phyloP scores from a whole-genome alignment of 2,329 filamentous ascomycete genomes.

The Pezicula carpinea region DNA sequence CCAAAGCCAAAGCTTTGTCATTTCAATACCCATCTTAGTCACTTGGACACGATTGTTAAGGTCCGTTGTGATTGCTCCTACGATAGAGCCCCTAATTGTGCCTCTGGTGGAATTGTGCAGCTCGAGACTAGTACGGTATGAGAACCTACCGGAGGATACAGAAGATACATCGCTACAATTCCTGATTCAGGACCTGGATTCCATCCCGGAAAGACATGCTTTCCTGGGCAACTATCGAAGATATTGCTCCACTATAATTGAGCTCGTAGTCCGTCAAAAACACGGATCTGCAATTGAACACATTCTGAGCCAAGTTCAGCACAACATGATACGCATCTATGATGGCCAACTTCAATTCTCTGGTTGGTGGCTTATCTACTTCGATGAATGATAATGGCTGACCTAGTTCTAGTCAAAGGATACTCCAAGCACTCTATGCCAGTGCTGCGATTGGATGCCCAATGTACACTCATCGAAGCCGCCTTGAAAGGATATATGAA shows the following conservation, averaged over 20 bases:
- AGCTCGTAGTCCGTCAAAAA: slow-evolving; percentile 76
- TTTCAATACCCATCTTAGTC: slow-evolving; percentile 89
- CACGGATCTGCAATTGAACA: slow-evolving; percentile 82
- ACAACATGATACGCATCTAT: slow-evolving; percentile 71
- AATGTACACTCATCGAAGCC: slow-evolving; percentile 85
- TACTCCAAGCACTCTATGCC: slow-evolving; percentile 67
- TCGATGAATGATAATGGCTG: neutral
- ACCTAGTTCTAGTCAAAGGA: slow-evolving; percentile 36
- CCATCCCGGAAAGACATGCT: slow-evolving; percentile 85
- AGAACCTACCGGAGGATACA: slow-evolving; percentile 76
- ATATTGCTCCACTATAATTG: slow-evolving; percentile 83
- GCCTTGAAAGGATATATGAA: slow-evolving; percentile 84
- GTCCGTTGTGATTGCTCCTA: slow-evolving; percentile 62
- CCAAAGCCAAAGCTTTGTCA: slow-evolving; percentile 79
- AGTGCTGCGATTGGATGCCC: slow-evolving; percentile 78
- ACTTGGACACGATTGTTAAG: slow-evolving; percentile 82
- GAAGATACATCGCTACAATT: slow-evolving; percentile 77
- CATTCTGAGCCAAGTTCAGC: slow-evolving; percentile 76
- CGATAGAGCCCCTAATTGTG: slow-evolving; percentile 58
- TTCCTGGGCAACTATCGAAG: slow-evolving; percentile 94
- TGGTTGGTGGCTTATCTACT: slow-evolving; percentile 38
- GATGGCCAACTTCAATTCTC: slow-evolving; percentile 63
- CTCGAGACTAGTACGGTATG: slow-evolving; percentile 79
- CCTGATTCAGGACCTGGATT: slow-evolving; percentile 90
- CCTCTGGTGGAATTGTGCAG: slow-evolving; percentile 79